A percentile compares a stretch with the other conserved stretches of the same genome.
phyloP scores from a whole-genome alignment of 1,284 basidiomycete genomes.

The Inonotus obliquus region DNA sequence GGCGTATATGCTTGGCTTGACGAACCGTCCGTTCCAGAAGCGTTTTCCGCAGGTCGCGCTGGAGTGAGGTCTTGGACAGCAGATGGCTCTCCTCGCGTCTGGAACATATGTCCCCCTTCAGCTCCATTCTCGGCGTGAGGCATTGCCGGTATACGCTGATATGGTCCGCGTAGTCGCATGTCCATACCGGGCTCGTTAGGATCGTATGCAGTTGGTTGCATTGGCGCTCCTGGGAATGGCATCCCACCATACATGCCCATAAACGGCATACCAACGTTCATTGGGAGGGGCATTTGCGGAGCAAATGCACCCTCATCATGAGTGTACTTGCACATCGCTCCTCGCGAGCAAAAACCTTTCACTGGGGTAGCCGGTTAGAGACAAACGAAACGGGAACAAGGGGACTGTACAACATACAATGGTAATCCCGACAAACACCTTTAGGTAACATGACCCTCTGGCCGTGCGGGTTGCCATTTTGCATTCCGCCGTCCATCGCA shows the following conservation, averaged over 20 bases:
- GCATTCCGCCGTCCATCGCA: constrained; percentile 26
- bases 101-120: constrained; percentile 6
- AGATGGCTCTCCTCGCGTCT: constrained; percentile 52
- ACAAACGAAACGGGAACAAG: background rate
- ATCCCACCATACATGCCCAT: constrained; percentile 57
- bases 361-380: constrained; percentile 41
- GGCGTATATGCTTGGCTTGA: background rate
- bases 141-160: constrained; percentile 43
- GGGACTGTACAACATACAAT: constrained; percentile 56
- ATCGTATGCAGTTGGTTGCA: constrained; percentile 56
- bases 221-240: constrained; percentile 37
- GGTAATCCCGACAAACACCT: constrained; percentile 83
- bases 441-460: constrained; percentile 19
- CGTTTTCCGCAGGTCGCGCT: constrained; percentile 19
- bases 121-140: background rate
- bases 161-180: constrained; percentile 50
- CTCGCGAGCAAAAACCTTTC: constrained; percentile 86
- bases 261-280: constrained; percentile 56
- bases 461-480: constrained; percentile 18
- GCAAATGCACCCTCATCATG: constrained; percentile 82
- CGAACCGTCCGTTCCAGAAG: background rate
- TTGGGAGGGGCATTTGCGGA: constrained; percentile 39
- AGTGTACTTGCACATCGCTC: constrained; percentile 87
- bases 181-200: constrained; percentile 75
- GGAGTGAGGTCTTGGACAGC: constrained; percentile 80